Base-by-base conservation (phyloP, 345 rosid species). In the Sisymbrium irio region DNA sequence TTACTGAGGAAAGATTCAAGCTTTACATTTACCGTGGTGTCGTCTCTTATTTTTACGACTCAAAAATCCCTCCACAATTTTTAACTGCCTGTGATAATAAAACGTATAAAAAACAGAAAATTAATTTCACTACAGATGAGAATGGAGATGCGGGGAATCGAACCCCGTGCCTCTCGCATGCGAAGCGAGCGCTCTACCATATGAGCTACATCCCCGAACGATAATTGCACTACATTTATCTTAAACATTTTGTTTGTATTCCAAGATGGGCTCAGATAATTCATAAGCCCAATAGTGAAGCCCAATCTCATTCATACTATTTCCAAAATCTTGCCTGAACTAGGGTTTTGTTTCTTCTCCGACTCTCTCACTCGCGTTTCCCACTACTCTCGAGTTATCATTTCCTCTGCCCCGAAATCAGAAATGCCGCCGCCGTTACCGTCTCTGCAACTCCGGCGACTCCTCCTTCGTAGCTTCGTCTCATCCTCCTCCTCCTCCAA, bases 131-230 rank as follows among this genome's bases (percentile, higher is more conserved):
- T n/a, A n/a, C n/a, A n/a, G n/a, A n/a, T n/a, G n/a, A n/a, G n/a
- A n/a, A n/a, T n/a, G 92, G 92, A 90, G 90, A 78, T 84, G 96
- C 95, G 87, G 93, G 93, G 95, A 89, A 89, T 92, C 96, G 91
- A 90, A 92, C 96, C 87, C 89, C 88, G 96, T 88, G 89, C 97
- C 97, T 92, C 96, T 95, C 96, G 96, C 98, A 95, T 90, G 97
- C 98, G 87, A 90, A 88, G 97, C 96, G 92, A 92, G 90, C 90
- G 94, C 97, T 95, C 98, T 90, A 90, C 51, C 76, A 63, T 72
- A 72, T 72, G 77, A 63, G 70, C 69, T 72, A 72, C 76, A 87
- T 19, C 69, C 69, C 71, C 67, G 5, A 20, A 50, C 32, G n/a
- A n/a, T n/a, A n/a, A n/a, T n/a, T n/a, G n/a, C n/a, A n/a, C n/a